Conservation (phyloP, 208 protist species). For the Herpetomonas muscarum region DNA sequence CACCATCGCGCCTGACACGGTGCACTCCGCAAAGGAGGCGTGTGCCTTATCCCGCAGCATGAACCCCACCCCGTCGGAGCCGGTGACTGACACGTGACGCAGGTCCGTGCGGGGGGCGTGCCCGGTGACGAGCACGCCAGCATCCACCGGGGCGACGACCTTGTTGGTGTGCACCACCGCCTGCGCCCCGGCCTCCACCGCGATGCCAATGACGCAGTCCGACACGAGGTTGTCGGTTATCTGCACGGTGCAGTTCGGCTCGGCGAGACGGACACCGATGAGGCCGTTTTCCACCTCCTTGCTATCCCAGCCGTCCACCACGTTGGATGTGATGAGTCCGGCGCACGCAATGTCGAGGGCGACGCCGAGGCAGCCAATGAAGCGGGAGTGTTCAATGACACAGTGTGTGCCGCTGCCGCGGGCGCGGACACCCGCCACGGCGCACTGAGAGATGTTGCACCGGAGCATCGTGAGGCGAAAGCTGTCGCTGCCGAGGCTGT, state of each 20-base stretch:
- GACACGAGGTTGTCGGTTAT: conserved; percentile 6
- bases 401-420: too few relatives aligned
- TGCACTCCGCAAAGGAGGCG: conserved; percentile 15
- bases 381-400: background rate
- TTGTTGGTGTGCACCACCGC: conserved; percentile 4
- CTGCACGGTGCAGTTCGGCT: background rate
- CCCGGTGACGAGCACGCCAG: conserved; percentile 25
- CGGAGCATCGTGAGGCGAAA: background rate
- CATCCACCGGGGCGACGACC: conserved; percentile 12
- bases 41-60: conserved; percentile 10
- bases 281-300: conserved; percentile 3
- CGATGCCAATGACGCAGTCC: conserved; percentile 24
- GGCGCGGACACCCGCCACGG: too few relatives aligned
- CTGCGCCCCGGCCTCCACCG: conserved; percentile 8
- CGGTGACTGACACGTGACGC: conserved; percentile 9
- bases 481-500: background rate
- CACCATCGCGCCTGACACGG: background rate
- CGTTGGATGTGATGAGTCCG: background rate
- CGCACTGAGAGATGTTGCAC: too few relatives aligned
- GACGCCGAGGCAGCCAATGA: background rate
- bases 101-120: conserved; percentile 10
- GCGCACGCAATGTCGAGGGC: background rate
- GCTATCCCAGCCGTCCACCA: conserved; percentile 4
- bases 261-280: conserved; percentile 3
- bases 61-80: conserved; percentile 18